Conservation (phyloP, 192 early-diverging fungal genomes). For the Linnemannia exigua region DNA sequence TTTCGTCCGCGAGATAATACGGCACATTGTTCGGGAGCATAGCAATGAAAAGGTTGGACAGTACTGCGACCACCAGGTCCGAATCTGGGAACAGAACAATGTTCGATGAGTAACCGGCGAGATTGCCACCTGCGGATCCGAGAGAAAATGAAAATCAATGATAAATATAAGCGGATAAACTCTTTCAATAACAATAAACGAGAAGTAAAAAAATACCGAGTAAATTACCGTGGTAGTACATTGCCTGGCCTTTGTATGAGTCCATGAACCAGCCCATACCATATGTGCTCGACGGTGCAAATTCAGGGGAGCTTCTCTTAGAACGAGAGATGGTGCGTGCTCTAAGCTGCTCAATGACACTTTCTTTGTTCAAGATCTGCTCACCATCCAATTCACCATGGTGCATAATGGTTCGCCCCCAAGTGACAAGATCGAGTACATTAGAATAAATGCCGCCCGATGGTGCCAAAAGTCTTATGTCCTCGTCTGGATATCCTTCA, state of each 20-base stretch:
- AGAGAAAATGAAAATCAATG: neutral
- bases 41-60: neutral
- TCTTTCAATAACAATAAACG: neutral
- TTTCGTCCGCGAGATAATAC: conserved; percentile 14
- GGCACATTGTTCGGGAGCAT: neutral
- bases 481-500: conserved; percentile 2
- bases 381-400: conserved; percentile 11
- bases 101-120: neutral
- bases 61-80: conserved; percentile 8
- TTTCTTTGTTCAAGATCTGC: conserved; percentile 27
- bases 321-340: neutral
- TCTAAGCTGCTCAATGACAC: neutral
- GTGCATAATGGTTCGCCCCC: conserved; percentile 19
- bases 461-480: neutral
- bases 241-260: conserved; percentile 18
- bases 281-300: conserved; percentile 3
- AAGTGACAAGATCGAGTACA: conserved; percentile 23
- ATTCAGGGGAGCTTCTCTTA: conserved; percentile 7
- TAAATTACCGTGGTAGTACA: neutral
- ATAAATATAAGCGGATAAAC: neutral
- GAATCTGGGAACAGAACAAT: neutral
- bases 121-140: conserved; percentile 1
- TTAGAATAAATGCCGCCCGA: conserved; percentile 39
- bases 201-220: neutral
- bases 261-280: conserved; percentile 16